Conservation (phyloP, 768 basidiomycete genomes). For the Suillus placidus region DNA sequence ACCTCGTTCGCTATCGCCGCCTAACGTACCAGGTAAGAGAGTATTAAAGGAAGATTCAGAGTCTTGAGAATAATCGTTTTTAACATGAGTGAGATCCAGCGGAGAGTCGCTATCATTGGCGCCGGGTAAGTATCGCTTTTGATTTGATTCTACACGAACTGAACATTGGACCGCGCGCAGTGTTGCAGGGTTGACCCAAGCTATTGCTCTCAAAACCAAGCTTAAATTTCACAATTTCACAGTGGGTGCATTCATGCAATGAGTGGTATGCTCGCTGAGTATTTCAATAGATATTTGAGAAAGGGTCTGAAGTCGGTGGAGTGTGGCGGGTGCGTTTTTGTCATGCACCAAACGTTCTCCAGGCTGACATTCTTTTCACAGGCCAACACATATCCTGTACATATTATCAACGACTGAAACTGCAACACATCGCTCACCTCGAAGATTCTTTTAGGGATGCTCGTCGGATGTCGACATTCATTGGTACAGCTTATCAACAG, state of each 20-base stretch:
- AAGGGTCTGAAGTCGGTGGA: slow-evolving; percentile 47
- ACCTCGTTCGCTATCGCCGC: neutral
- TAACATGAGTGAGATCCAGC: neutral
- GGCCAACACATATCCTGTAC: slow-evolving; percentile 32
- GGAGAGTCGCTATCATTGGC: slow-evolving; percentile 26
- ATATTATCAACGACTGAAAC: neutral
- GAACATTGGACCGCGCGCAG: neutral
- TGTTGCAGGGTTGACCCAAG: neutral
- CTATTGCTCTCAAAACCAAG: neutral
- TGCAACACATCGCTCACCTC: neutral
- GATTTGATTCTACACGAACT: neutral
- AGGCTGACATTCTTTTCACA: slow-evolving; percentile 12
- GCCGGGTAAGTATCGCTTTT: slow-evolving; percentile 19
- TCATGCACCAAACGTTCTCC: neutral
- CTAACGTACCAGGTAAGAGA: neutral
- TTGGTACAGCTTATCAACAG: slow-evolving; percentile 1
- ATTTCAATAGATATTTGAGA: slow-evolving; percentile 48
- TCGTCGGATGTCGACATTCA: neutral
- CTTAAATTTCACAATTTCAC: neutral
- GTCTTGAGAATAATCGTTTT: neutral
- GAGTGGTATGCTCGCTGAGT: neutral
- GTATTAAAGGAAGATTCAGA: neutral
- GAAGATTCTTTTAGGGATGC: neutral
- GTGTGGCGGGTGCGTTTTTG: slow-evolving; percentile 50
- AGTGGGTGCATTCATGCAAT: slow-evolving; percentile 27